Conservation (phyloP, 2,329 filamentous ascomycete species). For the Calonectria fujianensis region DNA sequence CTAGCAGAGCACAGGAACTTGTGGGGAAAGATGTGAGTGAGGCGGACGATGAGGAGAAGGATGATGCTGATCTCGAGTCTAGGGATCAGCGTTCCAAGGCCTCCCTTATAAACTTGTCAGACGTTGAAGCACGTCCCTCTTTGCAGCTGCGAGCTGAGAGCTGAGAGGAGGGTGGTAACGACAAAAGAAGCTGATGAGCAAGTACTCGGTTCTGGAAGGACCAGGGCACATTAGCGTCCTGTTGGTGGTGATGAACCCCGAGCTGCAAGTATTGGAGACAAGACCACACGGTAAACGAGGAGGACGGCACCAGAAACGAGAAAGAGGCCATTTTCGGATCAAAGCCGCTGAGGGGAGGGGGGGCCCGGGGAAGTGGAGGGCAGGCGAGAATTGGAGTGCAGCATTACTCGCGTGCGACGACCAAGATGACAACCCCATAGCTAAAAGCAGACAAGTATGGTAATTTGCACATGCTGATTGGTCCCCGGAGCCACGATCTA, state of each 20-base stretch:
- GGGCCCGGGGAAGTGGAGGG: conserved; percentile 8
- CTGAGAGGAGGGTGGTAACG: conserved; percentile 18
- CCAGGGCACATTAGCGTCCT: conserved; percentile 1
- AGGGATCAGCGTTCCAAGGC: conserved; percentile 37
- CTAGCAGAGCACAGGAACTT: conserved; percentile 17
- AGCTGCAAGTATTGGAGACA: conserved; percentile 14
- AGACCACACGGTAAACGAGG: conserved; percentile 18
- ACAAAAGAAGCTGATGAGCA: conserved; percentile 9
- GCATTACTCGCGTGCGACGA: conserved; percentile 35
- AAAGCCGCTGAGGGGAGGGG: conserved; percentile 23
- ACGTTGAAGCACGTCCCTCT: conserved; percentile 44
- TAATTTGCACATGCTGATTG: conserved; percentile 38
- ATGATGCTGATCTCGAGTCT: conserved; percentile 41
- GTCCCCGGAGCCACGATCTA: conserved; percentile 33
- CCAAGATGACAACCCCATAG: not conserved
- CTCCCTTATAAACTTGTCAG: conserved; percentile 46
- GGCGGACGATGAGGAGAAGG: conserved; percentile 22
- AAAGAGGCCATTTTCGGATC: conserved; percentile 20
- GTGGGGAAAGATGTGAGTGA: conserved; percentile 25
- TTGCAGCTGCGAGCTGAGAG: conserved; percentile 26
- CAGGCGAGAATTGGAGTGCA: not conserved
- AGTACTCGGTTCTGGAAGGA: conserved; percentile 23
- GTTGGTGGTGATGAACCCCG: not conserved
- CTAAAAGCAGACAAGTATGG: conserved; percentile 18
- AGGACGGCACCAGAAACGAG: not conserved